phyloP scores from a whole-genome alignment of 2,329 filamentous ascomycete species.

The Colletotrichum sp. region DNA sequence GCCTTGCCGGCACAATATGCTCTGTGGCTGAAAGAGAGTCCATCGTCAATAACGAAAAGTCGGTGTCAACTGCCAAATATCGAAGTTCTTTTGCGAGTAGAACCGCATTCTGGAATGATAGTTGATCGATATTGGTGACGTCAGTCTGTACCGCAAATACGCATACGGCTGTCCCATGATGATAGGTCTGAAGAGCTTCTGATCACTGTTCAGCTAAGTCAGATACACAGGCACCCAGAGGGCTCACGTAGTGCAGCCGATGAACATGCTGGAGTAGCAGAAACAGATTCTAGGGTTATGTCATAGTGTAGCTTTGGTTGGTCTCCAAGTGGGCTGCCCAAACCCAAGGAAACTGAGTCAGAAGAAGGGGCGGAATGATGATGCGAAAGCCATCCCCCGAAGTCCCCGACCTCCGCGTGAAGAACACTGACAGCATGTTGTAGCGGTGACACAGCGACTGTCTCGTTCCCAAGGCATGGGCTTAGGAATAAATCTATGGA shows the following conservation, averaged over 20 bases:
- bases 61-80: not conserved
- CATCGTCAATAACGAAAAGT: not conserved
- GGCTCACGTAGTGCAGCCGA: not conserved
- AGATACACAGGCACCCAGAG: not conserved
- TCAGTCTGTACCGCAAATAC: not conserved
- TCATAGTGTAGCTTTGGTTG: not conserved
- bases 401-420: not conserved
- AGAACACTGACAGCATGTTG: not conserved
- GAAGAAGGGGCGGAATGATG: not conserved
- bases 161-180: not conserved
- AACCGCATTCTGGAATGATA: not conserved
- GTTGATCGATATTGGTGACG: not conserved
- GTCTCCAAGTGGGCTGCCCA: not conserved
- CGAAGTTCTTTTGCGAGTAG: not conserved
- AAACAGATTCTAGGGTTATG: not conserved
- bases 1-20: not conserved
- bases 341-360: not conserved
- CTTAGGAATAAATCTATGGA: not conserved
- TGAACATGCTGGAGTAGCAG: accelerated
- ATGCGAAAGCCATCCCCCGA: not conserved
- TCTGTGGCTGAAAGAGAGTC: not conserved
- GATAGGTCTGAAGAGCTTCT: not conserved
- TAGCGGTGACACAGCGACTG: not conserved
- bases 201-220: not conserved
- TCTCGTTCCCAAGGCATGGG: not conserved